Evolutionary conservation across 75 land plant species (phyloP).

Genomic region (Cupressus sempervirens): DNA sequence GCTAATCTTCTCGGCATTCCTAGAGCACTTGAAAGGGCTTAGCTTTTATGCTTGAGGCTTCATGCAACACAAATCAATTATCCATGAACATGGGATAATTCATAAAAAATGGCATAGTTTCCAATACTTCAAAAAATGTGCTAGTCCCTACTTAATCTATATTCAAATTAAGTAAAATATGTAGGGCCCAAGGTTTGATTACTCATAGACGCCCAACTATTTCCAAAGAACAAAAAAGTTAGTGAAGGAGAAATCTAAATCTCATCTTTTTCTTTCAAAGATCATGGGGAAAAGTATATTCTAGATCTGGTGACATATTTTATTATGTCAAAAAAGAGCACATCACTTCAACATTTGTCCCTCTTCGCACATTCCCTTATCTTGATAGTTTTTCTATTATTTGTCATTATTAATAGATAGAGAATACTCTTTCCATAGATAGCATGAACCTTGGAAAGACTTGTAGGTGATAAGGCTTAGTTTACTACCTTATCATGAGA

Average conservation of each 20-base stretch:
- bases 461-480: no score
- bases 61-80: no score
- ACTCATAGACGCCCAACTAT: background rate
- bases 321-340: background rate
- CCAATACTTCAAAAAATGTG: no score
- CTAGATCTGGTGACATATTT: background rate
- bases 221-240: background rate
- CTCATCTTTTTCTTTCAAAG: background rate
- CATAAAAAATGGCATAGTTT: no score
- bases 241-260: background rate
- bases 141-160: background rate
- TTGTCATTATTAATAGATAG: background rate
- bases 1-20: no score
- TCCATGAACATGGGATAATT: no score
- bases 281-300: background rate
- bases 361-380: background rate
- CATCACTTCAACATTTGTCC: background rate
- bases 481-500: no score
- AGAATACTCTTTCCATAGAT: no score
- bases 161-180: background rate
- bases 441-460: no score
- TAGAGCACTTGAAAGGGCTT: no score
- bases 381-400: background rate
- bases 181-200: background rate
- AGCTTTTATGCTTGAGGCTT: no score